These are phyloP conservation scores for Rostrohypoxylon terebratum DNA, from an alignment of 495 filamentous ascomycete genomes.

Conservation along the genomic window DNA sequence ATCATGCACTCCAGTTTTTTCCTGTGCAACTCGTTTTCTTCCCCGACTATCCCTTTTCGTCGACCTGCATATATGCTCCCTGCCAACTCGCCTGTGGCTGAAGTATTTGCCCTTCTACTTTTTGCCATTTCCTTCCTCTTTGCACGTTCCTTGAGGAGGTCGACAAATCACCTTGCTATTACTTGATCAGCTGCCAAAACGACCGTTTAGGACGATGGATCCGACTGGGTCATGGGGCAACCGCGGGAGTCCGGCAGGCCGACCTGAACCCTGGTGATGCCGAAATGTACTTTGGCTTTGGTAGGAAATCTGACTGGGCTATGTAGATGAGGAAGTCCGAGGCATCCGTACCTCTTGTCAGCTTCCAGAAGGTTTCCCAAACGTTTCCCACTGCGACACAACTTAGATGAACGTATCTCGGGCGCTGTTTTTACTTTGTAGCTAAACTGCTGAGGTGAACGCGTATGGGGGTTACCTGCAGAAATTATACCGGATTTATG, in stretches of 20 bases:
- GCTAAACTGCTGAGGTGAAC: neutral
- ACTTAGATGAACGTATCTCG: slow-evolving; percentile 5
- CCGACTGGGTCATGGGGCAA: slow-evolving; percentile 39
- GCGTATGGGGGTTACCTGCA: slow-evolving; percentile 36
- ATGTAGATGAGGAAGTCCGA: slow-evolving; percentile 33
- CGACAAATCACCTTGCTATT: slow-evolving; percentile 39
- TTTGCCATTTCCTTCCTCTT: slow-evolving; percentile 23
- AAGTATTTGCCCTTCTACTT: slow-evolving; percentile 40
- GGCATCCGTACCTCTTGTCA: slow-evolving; percentile 22
- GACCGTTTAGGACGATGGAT: slow-evolving; percentile 35
- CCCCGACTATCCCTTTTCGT: slow-evolving; percentile 44
- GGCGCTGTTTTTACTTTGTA: slow-evolving; percentile 29
- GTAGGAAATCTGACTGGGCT: slow-evolving; percentile 26
- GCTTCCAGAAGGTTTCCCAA: slow-evolving; percentile 49
- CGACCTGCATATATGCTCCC: slow-evolving; percentile 45
- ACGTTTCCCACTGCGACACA: slow-evolving; percentile 32
- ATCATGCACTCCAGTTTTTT: slow-evolving; percentile 47
- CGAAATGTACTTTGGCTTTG: slow-evolving; percentile 8
- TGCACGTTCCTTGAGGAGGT: slow-evolving; percentile 8
- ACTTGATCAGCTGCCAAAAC: slow-evolving; percentile 48
- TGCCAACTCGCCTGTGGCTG: slow-evolving; percentile 37
- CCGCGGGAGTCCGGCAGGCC: slow-evolving; percentile 22
- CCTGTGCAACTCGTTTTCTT: slow-evolving; percentile 41
- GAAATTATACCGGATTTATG: slow-evolving; percentile 24
- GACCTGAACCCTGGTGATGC: slow-evolving; percentile 22